phyloP scores from a whole-genome alignment of 2,329 filamentous ascomycete species.

The Tolypocladium sp. region DNA sequence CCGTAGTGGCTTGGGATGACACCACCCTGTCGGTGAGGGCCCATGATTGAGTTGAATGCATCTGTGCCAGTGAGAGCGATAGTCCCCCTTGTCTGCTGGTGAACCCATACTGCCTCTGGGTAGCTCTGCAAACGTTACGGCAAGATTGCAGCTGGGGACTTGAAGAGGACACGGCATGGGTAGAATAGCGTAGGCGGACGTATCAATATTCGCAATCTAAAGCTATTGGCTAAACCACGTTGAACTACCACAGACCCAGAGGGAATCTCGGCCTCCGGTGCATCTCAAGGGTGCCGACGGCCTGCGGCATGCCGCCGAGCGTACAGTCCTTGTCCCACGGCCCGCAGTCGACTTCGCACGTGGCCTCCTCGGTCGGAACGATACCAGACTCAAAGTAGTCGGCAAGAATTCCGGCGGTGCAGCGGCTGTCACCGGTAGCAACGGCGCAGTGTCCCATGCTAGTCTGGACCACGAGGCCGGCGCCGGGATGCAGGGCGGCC shows the following conservation, averaged over 20 bases:
- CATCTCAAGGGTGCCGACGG: neutral
- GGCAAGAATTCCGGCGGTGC: constrained; percentile 11
- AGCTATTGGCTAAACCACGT: neutral
- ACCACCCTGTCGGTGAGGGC: too few relatives aligned
- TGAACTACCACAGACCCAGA: neutral
- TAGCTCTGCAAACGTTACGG: too few relatives aligned
- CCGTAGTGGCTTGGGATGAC: too few relatives aligned
- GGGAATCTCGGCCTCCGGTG: neutral
- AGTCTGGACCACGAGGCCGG: constrained; percentile 19
- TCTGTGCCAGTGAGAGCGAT: neutral
- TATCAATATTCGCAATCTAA: neutral
- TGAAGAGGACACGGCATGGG: too few relatives aligned
- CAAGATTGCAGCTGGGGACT: too few relatives aligned
- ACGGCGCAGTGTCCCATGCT: constrained; percentile 17
- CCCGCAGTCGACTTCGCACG: constrained; percentile 7
- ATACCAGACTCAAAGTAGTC: constrained; percentile 19
- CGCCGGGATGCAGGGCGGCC: constrained; percentile 15
- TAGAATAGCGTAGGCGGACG: neutral
- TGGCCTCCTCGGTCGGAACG: constrained; percentile 11
- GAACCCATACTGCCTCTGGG: too few relatives aligned
- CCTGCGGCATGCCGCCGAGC: neutral
- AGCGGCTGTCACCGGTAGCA: constrained; percentile 5
- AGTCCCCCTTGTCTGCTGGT: neutral
- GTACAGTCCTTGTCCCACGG: constrained; percentile 8
- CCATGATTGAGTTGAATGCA: neutral